Evolutionary conservation across 1,139 yeast species (phyloP), one percentile per base, ranked within the genome.

Genomic region (Pichia norvegensis): DNA sequence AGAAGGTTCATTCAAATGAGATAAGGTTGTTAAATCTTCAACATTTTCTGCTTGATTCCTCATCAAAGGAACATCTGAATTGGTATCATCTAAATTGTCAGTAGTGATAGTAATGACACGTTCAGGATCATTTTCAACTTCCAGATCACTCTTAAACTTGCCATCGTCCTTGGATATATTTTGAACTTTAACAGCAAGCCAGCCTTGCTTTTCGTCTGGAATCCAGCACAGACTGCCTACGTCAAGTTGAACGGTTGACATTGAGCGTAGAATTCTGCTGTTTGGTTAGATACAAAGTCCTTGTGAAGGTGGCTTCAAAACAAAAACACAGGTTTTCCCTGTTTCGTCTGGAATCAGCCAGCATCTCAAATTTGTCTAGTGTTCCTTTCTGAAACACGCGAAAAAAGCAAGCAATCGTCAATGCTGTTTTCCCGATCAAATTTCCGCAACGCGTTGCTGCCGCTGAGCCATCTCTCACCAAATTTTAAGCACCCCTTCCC

Each of bases 1-100:
- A 3, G 95, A 92, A 0, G 99, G 98, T 64, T 94, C 98, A 64
- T 94, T 92, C 59, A 92, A 72, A 62, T 92, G 90, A 1, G 97
- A 87, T 52, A 92, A 73, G 48, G 90, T 81, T 1, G 97, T 92
- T 62, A 92, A 76, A 68, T 92, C 98, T 62, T 92, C 97, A 16
- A 95, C 90, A 2, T 95, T 85, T 66, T 90, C 99, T 54, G 90
- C 73, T 39, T 97, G 97, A 64, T 92, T 92, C 64, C 98, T 77
- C 59, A 92, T 74, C 22, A 92, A 81, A 9, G 96, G 96, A 45
- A 81, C 66, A 48, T 74, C 70, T n/a, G 69, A 65, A 49, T 79
- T 59, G 23, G 72, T 74, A 56, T 76, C 82, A 40, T 65, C 62
- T 31, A 65, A 48, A 20, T 57, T 55, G 14, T 56, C 75, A 17